Base-by-base conservation (phyloP, 495 filamentous ascomycete genomes). In the Hypoxylon fuscum region DNA sequence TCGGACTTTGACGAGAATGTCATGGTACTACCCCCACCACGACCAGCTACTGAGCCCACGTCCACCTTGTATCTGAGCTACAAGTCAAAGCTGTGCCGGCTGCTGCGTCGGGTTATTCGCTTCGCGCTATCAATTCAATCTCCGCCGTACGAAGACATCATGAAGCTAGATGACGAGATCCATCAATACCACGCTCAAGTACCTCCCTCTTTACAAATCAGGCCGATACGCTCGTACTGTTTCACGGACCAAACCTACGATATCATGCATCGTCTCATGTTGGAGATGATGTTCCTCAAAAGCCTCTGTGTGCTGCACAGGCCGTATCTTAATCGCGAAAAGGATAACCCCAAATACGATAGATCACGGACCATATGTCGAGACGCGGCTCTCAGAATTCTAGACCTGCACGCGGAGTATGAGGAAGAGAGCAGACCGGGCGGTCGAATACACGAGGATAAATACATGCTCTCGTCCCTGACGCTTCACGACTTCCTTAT, bases 1-100 rank as follows among this genome's bases (percentile, higher is more conserved):
- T 66, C 74, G 8, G 81, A 84, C 44, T 78, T 83, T 47, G 71
- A 77, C 38, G 73, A 79, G 32, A 71, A 76, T 25, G 68, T 70
- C 15, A 62, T 68, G 41, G 63, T 59, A 11, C 59, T 81, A 20
- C 79, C 79, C 15, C 52, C 68, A 8, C 64, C 76, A 3, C 62
- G 80, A 31, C 76, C 79, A 1, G 45, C 63, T 10, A 72, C 78
- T 0, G 81, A 83, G 22, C 57, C 74, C 5, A 83, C 79, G 0
- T 72, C 76, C 8, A 68, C 77, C 43, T 57, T 79, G 23, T 83
- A 79, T 50, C 69, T 69, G 35, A 68, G 74, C 21, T 63, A 66
- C 45, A 84, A 84, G 38, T 70, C 72, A 17, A 63, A 66, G 17
- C 53, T 82, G 11, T 72, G 72, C 51, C 70, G 55, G 17, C 47